phyloP scores from a whole-genome alignment of 2,329 filamentous ascomycete species.

The Elsinoe fawcettii region DNA sequence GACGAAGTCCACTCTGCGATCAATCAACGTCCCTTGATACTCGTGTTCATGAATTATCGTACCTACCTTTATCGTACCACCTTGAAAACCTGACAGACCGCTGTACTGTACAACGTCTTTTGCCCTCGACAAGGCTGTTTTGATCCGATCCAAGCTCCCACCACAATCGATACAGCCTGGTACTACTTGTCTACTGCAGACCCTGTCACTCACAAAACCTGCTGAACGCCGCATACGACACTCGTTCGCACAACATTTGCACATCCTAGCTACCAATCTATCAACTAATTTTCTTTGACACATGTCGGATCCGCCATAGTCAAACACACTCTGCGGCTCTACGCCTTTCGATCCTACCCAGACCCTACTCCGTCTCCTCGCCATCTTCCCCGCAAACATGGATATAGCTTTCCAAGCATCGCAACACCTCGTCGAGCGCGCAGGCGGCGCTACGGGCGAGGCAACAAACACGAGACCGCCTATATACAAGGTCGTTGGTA shows the following conservation, averaged over 20 bases:
- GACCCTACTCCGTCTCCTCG: background rate
- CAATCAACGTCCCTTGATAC: background rate
- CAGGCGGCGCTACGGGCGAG: constrained; percentile 29
- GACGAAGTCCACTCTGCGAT: background rate
- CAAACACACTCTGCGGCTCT: background rate
- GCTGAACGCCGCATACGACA: background rate
- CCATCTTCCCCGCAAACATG: constrained; percentile 30
- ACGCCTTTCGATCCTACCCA: background rate
- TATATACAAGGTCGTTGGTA: constrained; percentile 77
- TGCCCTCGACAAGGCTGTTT: background rate
- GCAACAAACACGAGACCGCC: constrained; percentile 40
- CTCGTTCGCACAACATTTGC: background rate
- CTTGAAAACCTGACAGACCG: background rate
- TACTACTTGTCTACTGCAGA: background rate
- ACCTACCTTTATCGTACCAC: background rate
- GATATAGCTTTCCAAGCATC: constrained; percentile 36
- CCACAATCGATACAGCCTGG: background rate
- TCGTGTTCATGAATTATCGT: background rate
- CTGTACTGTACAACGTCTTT: background rate
- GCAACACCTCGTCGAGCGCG: constrained; percentile 39
- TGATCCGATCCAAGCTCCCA: background rate
- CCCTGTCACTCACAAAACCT: background rate
- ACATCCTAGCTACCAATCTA: background rate
- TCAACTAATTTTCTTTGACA: background rate
- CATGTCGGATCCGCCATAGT: constrained; percentile 3